Conservation (phyloP, 495 filamentous ascomycete genomes). For the Mycothermus thermophilus region DNA sequence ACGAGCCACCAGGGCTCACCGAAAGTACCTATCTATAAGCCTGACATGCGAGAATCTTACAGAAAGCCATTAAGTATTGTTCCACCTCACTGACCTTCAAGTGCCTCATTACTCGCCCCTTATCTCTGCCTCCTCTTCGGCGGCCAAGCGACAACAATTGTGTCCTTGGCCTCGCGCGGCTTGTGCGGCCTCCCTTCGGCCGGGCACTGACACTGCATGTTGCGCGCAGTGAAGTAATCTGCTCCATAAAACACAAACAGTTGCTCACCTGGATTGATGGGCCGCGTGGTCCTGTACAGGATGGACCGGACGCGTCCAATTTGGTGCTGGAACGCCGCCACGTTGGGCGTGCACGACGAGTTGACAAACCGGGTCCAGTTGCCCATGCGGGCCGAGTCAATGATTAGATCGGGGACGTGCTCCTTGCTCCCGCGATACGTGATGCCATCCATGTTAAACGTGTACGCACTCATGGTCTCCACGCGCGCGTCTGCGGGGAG, state of each 20-base stretch:
- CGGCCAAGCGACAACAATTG: no score
- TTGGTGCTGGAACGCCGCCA: neutral
- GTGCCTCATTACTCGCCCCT: no score
- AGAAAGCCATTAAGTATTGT: no score
- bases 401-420: neutral
- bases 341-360: slow-evolving; percentile 11
- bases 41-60: no score
- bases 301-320: slow-evolving; percentile 8
- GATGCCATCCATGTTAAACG: neutral
- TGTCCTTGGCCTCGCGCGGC: no score
- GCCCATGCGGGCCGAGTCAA: slow-evolving; percentile 7
- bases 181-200: no score
- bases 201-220: no score
- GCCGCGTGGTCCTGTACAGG: slow-evolving; percentile 1
- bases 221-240: slow-evolving; percentile 13
- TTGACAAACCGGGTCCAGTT: slow-evolving; percentile 21
- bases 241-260: slow-evolving; percentile 12
- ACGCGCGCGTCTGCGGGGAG: neutral
- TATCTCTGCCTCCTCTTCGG: no score
- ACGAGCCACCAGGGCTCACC: no score
- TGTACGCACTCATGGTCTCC: neutral
- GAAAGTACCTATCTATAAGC: no score
- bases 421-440: no score
- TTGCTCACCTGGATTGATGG: slow-evolving; percentile 4
- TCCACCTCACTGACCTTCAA: no score